phyloP scores from a whole-genome alignment of 2,329 filamentous ascomycete genomes.

The Didymella glomerata region DNA sequence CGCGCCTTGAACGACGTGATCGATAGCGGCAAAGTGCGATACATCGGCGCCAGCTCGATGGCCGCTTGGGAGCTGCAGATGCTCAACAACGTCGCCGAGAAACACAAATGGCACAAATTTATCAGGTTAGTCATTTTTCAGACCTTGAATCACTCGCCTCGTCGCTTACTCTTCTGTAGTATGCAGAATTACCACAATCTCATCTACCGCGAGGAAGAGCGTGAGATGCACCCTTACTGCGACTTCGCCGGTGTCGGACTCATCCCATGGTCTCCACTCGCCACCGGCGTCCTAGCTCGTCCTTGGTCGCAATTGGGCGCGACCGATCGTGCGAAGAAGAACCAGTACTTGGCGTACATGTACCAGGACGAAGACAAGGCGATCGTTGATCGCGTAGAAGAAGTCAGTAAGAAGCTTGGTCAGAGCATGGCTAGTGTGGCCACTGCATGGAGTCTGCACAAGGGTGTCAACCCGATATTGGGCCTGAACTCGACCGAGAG shows the following conservation, averaged over 20 bases:
- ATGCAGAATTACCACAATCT: background rate
- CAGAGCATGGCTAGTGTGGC: constrained; percentile 67
- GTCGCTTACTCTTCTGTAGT: background rate
- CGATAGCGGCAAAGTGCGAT: background rate
- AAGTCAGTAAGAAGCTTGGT: constrained; percentile 62
- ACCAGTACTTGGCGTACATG: constrained; percentile 1
- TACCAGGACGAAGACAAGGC: constrained; percentile 54
- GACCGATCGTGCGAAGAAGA: constrained; percentile 1
- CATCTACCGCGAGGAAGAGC: constrained; percentile 58
- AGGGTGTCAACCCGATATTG: constrained; percentile 33
- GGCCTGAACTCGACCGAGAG: no score
- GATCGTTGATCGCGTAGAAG: constrained; percentile 62
- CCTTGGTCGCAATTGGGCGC: constrained; percentile 18
- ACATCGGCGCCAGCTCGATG: background rate
- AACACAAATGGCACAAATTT: background rate
- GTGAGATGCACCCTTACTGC: constrained; percentile 48
- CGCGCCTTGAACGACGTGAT: background rate
- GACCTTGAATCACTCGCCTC: background rate
- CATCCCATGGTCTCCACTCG: constrained; percentile 37
- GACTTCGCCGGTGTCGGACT: constrained; percentile 44
- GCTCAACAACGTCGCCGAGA: background rate
- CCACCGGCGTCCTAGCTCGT: constrained; percentile 51
- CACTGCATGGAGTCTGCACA: constrained; percentile 31
- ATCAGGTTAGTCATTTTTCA: background rate
- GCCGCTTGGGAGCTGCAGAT: background rate